phyloP scores from a whole-genome alignment of 306 rosid genomes.

The Citrullus colocynthis region DNA sequence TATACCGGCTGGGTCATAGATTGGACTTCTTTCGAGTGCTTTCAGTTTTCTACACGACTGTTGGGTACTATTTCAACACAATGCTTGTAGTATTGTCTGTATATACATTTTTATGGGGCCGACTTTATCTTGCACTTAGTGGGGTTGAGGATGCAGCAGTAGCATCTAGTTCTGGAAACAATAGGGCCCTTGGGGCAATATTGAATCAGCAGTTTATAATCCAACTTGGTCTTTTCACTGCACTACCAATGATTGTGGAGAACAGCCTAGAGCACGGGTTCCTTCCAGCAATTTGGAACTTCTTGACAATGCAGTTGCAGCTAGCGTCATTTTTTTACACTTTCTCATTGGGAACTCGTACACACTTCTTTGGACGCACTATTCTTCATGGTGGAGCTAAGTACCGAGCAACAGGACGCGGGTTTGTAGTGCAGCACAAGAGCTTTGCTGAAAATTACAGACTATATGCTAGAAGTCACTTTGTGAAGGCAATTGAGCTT shows the following conservation, averaged over 20 bases:
- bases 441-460: slow-evolving; percentile 87
- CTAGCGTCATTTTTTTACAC: slow-evolving; percentile 74
- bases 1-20: slow-evolving; percentile 89
- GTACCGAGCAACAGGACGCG: slow-evolving; percentile 96
- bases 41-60: slow-evolving; percentile 73
- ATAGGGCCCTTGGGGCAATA: slow-evolving; percentile 65
- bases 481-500: slow-evolving; percentile 85
- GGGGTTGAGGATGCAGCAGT: slow-evolving; percentile 41
- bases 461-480: slow-evolving; percentile 81
- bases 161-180: slow-evolving; percentile 25
- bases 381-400: slow-evolving; percentile 95
- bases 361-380: slow-evolving; percentile 86
- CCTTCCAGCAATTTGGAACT: slow-evolving; percentile 79
- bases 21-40: slow-evolving; percentile 97
- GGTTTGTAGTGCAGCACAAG: slow-evolving; percentile 86
- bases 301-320: slow-evolving; percentile 81
- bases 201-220: slow-evolving; percentile 81
- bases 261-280: slow-evolving; percentile 85
- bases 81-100: slow-evolving; percentile 63
- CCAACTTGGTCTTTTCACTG: slow-evolving; percentile 85
- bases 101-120: slow-evolving; percentile 85
- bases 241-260: slow-evolving; percentile 89
- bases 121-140: slow-evolving; percentile 86
- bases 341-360: slow-evolving; percentile 73
- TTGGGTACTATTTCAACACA: slow-evolving; percentile 70